These are phyloP conservation scores for Kodamaea laetipori DNA, from an alignment of 805 yeast genomes.

Conservation along the genomic window DNA sequence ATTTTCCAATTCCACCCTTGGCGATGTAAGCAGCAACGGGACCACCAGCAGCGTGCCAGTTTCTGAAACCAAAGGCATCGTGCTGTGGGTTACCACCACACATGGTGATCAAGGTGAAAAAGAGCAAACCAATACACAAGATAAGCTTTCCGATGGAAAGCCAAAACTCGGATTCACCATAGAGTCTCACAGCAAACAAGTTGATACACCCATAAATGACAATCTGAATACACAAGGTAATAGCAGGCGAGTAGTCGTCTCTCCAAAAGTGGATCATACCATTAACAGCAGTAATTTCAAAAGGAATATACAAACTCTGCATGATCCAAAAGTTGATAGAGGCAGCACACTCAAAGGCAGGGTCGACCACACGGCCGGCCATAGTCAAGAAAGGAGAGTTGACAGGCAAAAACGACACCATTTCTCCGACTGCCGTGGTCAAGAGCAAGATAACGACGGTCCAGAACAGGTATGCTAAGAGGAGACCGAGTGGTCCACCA, in stretches of 20 bases:
- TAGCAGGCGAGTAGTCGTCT: constrained; percentile 40
- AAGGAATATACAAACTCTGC: constrained; percentile 48
- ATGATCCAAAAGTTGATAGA: constrained; percentile 41
- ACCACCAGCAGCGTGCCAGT: constrained; percentile 44
- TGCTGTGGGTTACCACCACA: constrained; percentile 51
- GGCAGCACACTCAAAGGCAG: constrained; percentile 39
- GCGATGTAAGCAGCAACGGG: constrained; percentile 45
- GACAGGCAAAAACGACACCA: constrained; percentile 37
- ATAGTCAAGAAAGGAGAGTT: constrained; percentile 39
- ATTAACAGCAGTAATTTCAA: constrained; percentile 47
- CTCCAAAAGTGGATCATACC: constrained; percentile 39
- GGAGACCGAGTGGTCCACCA: constrained; percentile 23
- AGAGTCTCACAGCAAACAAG: constrained; percentile 33
- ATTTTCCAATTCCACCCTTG: constrained; percentile 55
- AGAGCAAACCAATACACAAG: constrained; percentile 33
- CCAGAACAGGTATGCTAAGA: constrained; percentile 24
- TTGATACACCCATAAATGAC: constrained; percentile 35
- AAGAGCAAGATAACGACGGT: constrained; percentile 27
- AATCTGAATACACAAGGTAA: constrained; percentile 43
- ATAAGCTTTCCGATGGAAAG: constrained; percentile 36
- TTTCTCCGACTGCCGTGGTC: constrained; percentile 36
- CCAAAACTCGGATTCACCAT: constrained; percentile 42
- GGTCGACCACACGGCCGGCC: constrained; percentile 31
- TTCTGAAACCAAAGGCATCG: constrained; percentile 50
- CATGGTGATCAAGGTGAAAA: constrained; percentile 37